Percentiles rank a stretch among this genome's conserved stretches.
Evolutionary conservation across 1,139 yeast species (phyloP).

Genomic region (Magnusiomyces fungicola): DNA sequence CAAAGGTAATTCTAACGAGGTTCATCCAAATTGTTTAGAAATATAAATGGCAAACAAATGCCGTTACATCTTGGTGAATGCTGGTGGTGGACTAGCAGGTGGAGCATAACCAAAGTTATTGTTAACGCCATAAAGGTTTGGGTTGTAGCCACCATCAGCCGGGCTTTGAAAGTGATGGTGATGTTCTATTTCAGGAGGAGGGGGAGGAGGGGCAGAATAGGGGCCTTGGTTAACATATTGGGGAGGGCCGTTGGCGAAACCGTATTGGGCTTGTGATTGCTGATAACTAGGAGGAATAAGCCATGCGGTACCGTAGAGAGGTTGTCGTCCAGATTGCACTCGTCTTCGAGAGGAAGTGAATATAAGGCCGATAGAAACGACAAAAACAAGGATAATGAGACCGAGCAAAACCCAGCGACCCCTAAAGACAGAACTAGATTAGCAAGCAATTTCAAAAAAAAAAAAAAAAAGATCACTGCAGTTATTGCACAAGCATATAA

Average conservation of each 20-base stretch:
- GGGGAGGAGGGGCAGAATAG: background rate
- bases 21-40: too few relatives aligned
- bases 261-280: constrained; percentile 61
- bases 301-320: constrained; percentile 82
- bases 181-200: background rate
- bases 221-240: background rate
- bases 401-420: constrained; percentile 47
- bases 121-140: background rate
- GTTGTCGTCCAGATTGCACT: constrained; percentile 53
- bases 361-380: constrained; percentile 45
- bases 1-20: too few relatives aligned
- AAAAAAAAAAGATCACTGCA: background rate
- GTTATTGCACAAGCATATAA: background rate
- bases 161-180: background rate
- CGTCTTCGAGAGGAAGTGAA: constrained; percentile 46
- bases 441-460: background rate
- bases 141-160: background rate
- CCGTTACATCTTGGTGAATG: background rate
- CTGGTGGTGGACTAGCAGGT: constrained; percentile 1
- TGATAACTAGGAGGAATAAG: constrained; percentile 83
- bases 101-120: background rate
- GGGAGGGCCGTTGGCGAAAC: constrained; percentile 15
- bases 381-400: constrained; percentile 42
- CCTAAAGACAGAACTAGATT: constrained; percentile 23
- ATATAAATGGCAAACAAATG: too few relatives aligned